phyloP scores from a whole-genome alignment of 495 filamentous ascomycete species.

The Gamarada debralockiae region DNA sequence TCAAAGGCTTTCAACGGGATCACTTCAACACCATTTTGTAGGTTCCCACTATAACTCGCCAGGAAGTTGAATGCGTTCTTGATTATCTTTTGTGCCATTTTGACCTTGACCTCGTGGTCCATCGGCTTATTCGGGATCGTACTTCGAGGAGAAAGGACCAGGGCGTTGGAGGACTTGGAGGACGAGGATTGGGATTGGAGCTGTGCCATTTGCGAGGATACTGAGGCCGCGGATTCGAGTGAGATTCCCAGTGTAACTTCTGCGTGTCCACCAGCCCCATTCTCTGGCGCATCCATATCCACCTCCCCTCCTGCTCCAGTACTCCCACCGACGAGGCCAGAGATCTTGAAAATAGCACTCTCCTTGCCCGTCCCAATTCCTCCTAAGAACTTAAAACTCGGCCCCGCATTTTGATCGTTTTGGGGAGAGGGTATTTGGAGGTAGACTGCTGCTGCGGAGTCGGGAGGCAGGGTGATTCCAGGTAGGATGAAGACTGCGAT shows the following conservation, averaged over 20 bases:
- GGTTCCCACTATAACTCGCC: constrained; percentile 70
- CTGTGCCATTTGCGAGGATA: constrained; percentile 64
- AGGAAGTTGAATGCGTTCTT: constrained; percentile 97
- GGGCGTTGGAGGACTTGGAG: constrained; percentile 26
- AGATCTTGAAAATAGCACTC: constrained; percentile 78
- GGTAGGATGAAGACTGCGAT: constrained; percentile 89
- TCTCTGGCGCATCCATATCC: constrained; percentile 22
- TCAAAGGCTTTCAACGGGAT: constrained; percentile 88
- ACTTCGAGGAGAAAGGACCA: constrained; percentile 26
- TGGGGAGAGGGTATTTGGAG: constrained; percentile 56
- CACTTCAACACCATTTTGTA: constrained; percentile 63
- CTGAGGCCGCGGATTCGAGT: constrained; percentile 68
- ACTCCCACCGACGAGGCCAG: constrained; percentile 26
- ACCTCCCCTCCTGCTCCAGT: constrained; percentile 36
- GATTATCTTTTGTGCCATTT: constrained; percentile 89
- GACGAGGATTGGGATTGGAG: constrained; percentile 40
- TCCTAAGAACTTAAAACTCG: constrained; percentile 76
- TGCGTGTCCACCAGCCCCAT: constrained; percentile 16
- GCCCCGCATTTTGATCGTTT: constrained; percentile 24
- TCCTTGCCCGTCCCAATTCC: constrained; percentile 86
- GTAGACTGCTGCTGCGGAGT: constrained; percentile 86
- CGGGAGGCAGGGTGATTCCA: constrained; percentile 64
- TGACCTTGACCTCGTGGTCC: constrained; percentile 55
- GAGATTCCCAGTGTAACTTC: constrained; percentile 74
- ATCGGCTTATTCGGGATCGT: constrained; percentile 4